Evolutionary conservation across 176 grass and related monocot species (phyloP), one percentile per base, ranked within the genome.

Genomic region (Oryza punctata): DNA sequence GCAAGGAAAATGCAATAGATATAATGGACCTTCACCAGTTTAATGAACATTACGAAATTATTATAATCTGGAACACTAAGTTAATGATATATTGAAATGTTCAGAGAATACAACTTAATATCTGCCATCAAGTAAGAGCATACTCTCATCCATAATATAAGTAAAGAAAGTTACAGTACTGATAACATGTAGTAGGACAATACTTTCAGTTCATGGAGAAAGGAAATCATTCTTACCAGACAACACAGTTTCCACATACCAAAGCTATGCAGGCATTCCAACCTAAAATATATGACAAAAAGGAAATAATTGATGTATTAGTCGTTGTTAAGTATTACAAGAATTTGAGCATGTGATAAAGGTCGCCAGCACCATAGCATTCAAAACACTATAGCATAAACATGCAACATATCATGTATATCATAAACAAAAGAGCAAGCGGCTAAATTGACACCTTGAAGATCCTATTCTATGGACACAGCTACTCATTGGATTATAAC

Each of bases 261-360:
- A 98, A 87, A 43, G 96, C 96, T 81, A 98, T 94, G 91, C 96
- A 98, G 41, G 96, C 96, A 87, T 98, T 98, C 96, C 96, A 98
- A 77, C 96, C 96, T 98, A 85, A 43, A 80, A 71, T 85, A 71
- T 85, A 95, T 32, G 45, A 72, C 54, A 38, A 75, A 77, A 68
- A 19, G 43, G 75, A 63, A 21, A 77, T 18, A 18, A 81, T 25
- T 80, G 0, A 78, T 37, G 29, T 73, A 67, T 86, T 78, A 6
- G 30, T 11, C 16, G 37, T 27, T 78, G n/a, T 28, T 83, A 60
- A 50, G 47, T 26, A 50, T 30, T 61, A 78, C 16, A 61, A 30
- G 12, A 63, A 61, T 49, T 10, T 64, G 25, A 68, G 33, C 60
- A 74, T 18, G 64, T 38, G 1, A 38, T 23, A 82, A 46, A 72